phyloP scores from a whole-genome alignment of 768 basidiomycete species.

The Collybia mongolica region DNA sequence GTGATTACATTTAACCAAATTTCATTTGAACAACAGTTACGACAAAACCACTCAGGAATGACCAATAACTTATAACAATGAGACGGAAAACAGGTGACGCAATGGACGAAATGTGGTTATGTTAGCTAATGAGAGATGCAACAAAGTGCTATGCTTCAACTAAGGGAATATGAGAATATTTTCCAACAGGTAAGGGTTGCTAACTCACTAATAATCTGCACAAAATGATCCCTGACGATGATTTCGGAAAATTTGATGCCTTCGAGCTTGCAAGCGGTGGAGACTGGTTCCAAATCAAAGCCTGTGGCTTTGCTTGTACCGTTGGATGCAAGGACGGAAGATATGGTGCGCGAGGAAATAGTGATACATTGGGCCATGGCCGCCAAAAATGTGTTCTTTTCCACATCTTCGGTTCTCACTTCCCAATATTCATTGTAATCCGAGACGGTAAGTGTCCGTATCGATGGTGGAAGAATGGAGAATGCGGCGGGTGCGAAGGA shows the following conservation, averaged over 20 bases:
- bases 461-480: conserved; percentile 16
- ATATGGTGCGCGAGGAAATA: conserved; percentile 9
- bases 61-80: no score
- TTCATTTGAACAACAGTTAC: no score
- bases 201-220: conserved; percentile 15
- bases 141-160: background rate
- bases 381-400: conserved; percentile 10
- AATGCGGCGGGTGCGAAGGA: conserved; percentile 21
- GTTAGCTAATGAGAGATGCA: no score
- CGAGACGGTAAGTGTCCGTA: conserved; percentile 17
- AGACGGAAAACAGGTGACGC: no score
- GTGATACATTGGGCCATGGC: conserved; percentile 15
- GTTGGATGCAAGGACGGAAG: conserved; percentile 2
- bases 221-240: conserved; percentile 7
- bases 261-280: conserved; percentile 3
- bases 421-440: conserved; percentile 22
- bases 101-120: no score
- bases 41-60: no score
- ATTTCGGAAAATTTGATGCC: conserved; percentile 6
- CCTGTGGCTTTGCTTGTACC: conserved; percentile 1
- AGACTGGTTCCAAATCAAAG: conserved; percentile 5
- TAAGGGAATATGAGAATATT: background rate
- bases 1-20: no score
- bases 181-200: background rate
- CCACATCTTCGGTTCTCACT: conserved; percentile 4